phyloP scores from a whole-genome alignment of 352 stramenopile species.

The Phytophthora quininea region DNA sequence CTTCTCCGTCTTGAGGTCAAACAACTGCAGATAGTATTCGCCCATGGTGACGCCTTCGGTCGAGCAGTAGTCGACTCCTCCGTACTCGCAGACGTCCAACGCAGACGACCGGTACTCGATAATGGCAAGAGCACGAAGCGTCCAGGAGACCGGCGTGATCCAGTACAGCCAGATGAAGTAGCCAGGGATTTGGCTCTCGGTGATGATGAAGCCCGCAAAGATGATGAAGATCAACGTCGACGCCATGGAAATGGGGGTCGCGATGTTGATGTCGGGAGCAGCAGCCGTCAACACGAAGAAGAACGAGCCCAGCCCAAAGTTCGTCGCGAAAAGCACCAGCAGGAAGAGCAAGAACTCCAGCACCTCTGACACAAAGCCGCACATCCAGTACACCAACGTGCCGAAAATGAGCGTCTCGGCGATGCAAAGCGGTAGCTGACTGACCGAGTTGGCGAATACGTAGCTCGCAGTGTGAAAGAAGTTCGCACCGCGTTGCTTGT shows the following conservation, averaged over 20 bases:
- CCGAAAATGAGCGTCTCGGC: constrained; percentile 73
- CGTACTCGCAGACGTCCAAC: constrained; percentile 37
- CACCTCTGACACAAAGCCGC: constrained; percentile 47
- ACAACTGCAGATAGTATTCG: constrained; percentile 35
- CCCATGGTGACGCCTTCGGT: constrained; percentile 34
- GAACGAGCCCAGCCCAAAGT: constrained; percentile 36
- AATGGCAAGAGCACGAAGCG: constrained; percentile 38
- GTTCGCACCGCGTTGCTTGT: constrained; percentile 25
- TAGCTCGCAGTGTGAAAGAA: constrained; percentile 61
- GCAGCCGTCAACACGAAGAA: constrained; percentile 43
- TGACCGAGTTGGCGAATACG: constrained; percentile 47
- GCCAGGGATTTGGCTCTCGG: constrained; percentile 45
- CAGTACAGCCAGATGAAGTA: constrained; percentile 68
- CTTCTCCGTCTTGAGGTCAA: constrained; percentile 40
- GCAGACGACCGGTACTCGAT: constrained; percentile 38
- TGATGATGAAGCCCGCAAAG: constrained; percentile 61
- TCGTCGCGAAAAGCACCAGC: constrained; percentile 41
- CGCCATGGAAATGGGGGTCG: constrained; percentile 48
- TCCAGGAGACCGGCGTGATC: constrained; percentile 58
- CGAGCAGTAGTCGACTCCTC: constrained; percentile 42
- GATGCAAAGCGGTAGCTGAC: constrained; percentile 41
- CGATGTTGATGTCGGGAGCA: constrained; percentile 40
- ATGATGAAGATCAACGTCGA: constrained; percentile 53
- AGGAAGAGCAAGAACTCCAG: constrained; percentile 46
- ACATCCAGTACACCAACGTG: constrained; percentile 81